Evolutionary conservation across 2,329 filamentous ascomycete genomes (phyloP).

Genomic region (Colletotrichum tropicale): DNA sequence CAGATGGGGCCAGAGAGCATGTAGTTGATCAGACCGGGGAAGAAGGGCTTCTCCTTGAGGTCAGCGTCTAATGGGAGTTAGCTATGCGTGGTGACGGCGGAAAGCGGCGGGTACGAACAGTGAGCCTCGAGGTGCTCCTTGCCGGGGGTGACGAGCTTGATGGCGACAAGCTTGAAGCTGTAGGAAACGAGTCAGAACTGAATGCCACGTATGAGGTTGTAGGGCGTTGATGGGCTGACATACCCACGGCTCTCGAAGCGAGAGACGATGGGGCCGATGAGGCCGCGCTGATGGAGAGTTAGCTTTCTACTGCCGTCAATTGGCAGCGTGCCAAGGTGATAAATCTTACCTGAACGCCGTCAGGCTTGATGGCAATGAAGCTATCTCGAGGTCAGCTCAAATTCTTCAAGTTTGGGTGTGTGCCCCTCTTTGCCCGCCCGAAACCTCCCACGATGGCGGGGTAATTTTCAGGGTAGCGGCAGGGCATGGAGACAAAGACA

Average conservation of each 20-base stretch:
- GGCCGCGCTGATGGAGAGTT: slow-evolving; percentile 74
- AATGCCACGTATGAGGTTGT: background rate
- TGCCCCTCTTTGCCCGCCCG: slow-evolving; percentile 14
- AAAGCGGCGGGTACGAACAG: slow-evolving; percentile 59
- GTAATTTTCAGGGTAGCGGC: slow-evolving; percentile 23
- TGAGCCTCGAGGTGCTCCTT: slow-evolving; percentile 98
- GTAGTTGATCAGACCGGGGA: slow-evolving; percentile 92
- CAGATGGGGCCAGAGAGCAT: slow-evolving; percentile 96
- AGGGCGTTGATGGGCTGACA: slow-evolving; percentile 32
- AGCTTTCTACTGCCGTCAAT: slow-evolving; percentile 7
- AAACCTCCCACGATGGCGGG: slow-evolving; percentile 33
- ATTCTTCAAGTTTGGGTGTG: background rate
- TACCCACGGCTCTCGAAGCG: slow-evolving; percentile 97
- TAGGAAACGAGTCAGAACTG: slow-evolving; percentile 7
- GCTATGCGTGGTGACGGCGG: slow-evolving; percentile 20
- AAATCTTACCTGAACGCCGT: slow-evolving; percentile 89
- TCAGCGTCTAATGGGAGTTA: slow-evolving; percentile 69
- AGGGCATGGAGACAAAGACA: background rate
- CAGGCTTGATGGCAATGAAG: slow-evolving; percentile 99
- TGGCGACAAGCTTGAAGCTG: slow-evolving; percentile 97
- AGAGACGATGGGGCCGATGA: slow-evolving; percentile 95
- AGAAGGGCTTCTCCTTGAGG: slow-evolving; percentile 94
- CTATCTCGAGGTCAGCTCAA: slow-evolving; percentile 48
- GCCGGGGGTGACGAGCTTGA: slow-evolving; percentile 90
- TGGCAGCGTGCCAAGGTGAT: background rate